A percentile compares a stretch with the other conserved stretches of the same genome.
These are phyloP conservation scores for Mayamaea pseudoterrestris DNA, from an alignment of 108 stramenopile genomes.

Conservation along the genomic window DNA sequence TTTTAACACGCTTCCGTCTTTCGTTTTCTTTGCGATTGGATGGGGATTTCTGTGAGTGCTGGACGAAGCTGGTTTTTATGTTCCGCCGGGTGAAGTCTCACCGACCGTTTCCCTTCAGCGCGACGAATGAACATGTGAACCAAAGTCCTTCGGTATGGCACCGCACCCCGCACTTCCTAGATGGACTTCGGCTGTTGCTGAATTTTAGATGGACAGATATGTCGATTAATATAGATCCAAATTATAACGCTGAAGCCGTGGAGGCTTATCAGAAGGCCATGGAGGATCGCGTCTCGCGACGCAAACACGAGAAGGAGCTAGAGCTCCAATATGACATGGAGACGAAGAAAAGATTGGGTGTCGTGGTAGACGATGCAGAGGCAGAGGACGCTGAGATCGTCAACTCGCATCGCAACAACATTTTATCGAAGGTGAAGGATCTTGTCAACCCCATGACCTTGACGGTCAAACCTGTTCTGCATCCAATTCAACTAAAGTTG, in stretches of 20 bases:
- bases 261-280: conserved; percentile 26
- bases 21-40: conserved; percentile 29
- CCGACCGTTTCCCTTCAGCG: too few relatives aligned
- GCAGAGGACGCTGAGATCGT: conserved; percentile 41
- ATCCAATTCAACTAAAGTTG: conserved; percentile 47
- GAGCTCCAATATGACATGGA: conserved; percentile 12
- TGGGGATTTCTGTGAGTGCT: conserved; percentile 24
- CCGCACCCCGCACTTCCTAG: conserved; percentile 2
- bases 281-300: conserved; percentile 34
- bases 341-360: conserved; percentile 23
- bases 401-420: conserved; percentile 35
- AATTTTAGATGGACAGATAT: neutral
- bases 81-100: too few relatives aligned
- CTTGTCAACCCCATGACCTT: too few relatives aligned
- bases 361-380: too few relatives aligned
- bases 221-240: neutral
- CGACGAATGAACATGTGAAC: conserved; percentile 14
- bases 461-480: conserved; percentile 32
- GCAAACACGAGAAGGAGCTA: conserved; percentile 10
- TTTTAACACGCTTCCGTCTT: conserved; percentile 33
- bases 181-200: too few relatives aligned
- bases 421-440: too few relatives aligned
- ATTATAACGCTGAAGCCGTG: neutral
- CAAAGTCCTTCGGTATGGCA: conserved; percentile 18
- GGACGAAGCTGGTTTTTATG: too few relatives aligned